Percentiles rank a stretch among this genome's conserved stretches.
Evolutionary conservation across 2,329 filamentous ascomycete species (phyloP).

Genomic region (Venturia pyrina): DNA sequence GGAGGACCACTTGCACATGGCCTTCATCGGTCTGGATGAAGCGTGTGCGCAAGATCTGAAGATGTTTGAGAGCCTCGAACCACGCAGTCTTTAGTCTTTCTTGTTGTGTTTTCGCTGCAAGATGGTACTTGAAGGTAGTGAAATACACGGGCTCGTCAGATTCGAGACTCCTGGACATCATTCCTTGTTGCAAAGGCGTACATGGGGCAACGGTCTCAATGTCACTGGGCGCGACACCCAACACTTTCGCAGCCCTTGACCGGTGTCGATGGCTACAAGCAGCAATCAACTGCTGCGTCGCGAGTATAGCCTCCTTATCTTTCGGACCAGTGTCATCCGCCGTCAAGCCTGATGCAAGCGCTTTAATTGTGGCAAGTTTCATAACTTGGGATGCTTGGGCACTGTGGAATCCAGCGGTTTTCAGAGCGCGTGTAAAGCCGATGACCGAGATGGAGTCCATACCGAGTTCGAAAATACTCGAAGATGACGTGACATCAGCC

Average conservation of each 20-base stretch:
- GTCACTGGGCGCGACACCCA: slow-evolving; percentile 41
- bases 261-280: slow-evolving; percentile 56
- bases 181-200: slow-evolving; percentile 77
- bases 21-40: slow-evolving; percentile 69
- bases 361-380: slow-evolving; percentile 36
- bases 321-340: slow-evolving; percentile 5
- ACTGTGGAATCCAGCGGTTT: slow-evolving; percentile 47
- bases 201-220: slow-evolving; percentile 73
- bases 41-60: slow-evolving; percentile 59
- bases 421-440: slow-evolving; percentile 55
- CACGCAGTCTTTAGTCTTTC: slow-evolving; percentile 48
- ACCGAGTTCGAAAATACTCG: slow-evolving; percentile 75
- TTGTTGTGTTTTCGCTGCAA: slow-evolving; percentile 39
- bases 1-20: slow-evolving; percentile 61
- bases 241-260: slow-evolving; percentile 38
- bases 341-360: slow-evolving; percentile 24
- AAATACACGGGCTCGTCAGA: slow-evolving; percentile 58
- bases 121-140: slow-evolving; percentile 57
- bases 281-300: slow-evolving; percentile 50
- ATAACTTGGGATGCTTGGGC: slow-evolving; percentile 60
- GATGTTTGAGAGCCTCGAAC: slow-evolving; percentile 37
- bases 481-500: slow-evolving; percentile 39
- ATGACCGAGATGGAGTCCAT: slow-evolving; percentile 82
- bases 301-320: slow-evolving; percentile 27
- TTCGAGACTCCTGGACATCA: slow-evolving; percentile 61